Base-by-base conservation (phyloP, 805 yeast genomes). In the Barnettozyma botsteinii region DNA sequence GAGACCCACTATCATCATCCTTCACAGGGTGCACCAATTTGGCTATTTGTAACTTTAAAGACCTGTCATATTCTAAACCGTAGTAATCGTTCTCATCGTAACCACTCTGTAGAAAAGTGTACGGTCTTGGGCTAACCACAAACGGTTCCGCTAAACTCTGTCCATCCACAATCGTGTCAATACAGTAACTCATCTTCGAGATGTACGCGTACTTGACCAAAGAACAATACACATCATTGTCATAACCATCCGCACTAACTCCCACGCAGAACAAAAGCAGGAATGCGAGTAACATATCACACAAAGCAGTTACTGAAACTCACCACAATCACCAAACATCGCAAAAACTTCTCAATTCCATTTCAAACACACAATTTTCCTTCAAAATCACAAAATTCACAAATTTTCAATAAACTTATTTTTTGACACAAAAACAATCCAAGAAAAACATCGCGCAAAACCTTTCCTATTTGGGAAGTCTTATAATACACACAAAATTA, bases 161-260 rank as follows among this genome's bases (percentile, higher is more conserved):
- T 1, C 25, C 45, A 2, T 37, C 45, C 2, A 26, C 27, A 4
- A 52, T 29, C 13, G 20, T 18, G 26, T 46, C 52, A 18, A 51
- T 42, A 37, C 57, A 53, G 33, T 50, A 52, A 14, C 52, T 33
- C 7, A 49, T 39, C 30, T 49, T 50, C 15, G 51, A 45, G 18
- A 50, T 29, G 26, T 43, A 52, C 1, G 55, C 49, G 31, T 50
- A 46, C 30, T 41, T 41, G 14, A 41, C 31, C 31, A 52, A 42
- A 2, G 42, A 22, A 11, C 43, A 41, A 27, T 51, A 53, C 14
- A 50, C 48, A n/a, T 34, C 43, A 15, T 41, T 43, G 15, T 35
- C 42, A 17, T 41, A 47, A 12, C 25, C 17, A 13, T 18, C 31
- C 7, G 25, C 33, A 4, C 20, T 5, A 9, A 8, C 18, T 5